These are phyloP conservation scores for Graphilbum fragrans DNA, from an alignment of 2,329 filamentous ascomycete species.

Conservation along the genomic window DNA sequence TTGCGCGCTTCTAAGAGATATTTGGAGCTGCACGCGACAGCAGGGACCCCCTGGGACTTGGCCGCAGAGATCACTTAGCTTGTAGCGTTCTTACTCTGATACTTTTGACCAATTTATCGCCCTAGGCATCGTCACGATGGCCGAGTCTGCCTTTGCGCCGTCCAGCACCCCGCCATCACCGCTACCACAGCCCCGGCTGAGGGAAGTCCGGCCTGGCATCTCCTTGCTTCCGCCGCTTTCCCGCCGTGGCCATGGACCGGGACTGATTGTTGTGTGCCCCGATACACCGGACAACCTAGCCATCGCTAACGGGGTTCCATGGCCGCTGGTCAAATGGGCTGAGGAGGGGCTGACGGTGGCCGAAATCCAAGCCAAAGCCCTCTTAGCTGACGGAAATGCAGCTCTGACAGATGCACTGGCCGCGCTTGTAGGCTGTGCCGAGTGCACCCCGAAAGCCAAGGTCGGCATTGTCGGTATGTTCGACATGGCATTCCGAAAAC, in stretches of 20 bases:
- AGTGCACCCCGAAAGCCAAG: slow-evolving; percentile 18
- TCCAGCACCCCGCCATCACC: background rate
- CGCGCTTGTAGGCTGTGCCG: slow-evolving; percentile 18
- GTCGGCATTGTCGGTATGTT: slow-evolving; percentile 24
- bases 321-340: slow-evolving; percentile 52
- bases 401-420: slow-evolving; percentile 4
- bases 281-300: slow-evolving; percentile 1
- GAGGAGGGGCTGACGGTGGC: slow-evolving; percentile 57
- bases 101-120: no score
- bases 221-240: slow-evolving; percentile 3
- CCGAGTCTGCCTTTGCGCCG: background rate
- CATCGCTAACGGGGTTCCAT: slow-evolving; percentile 5
- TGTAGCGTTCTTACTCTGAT: no score
- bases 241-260: slow-evolving; percentile 2
- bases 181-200: background rate
- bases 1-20: no score
- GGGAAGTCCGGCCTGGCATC: background rate
- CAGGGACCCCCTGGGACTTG: no score
- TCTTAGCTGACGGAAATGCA: slow-evolving; percentile 21
- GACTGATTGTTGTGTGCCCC: slow-evolving; percentile 2
- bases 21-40: no score
- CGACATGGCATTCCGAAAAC: background rate
- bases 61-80: no score
- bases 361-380: slow-evolving; percentile 28
- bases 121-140: background rate